Evolutionary conservation across 805 yeast genomes (phyloP).

Genomic region (Vanderwaltozyma yarrowii): DNA sequence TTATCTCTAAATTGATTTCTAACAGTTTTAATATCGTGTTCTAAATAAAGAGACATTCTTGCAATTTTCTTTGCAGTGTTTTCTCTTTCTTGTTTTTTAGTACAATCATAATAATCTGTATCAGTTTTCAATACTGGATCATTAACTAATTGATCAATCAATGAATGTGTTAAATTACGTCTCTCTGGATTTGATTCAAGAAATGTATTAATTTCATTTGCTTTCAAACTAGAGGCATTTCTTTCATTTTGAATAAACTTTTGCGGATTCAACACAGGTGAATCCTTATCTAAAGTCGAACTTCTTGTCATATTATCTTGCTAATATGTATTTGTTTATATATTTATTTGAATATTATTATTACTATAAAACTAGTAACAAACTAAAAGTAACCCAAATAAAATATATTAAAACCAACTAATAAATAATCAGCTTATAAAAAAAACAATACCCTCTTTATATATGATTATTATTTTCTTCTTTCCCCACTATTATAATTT

Average conservation of each 20-base stretch:
- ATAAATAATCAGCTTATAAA: too few species aligned
- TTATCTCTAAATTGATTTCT: slow-evolving; percentile 14
- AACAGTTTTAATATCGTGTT: slow-evolving; percentile 27
- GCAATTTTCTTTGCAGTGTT: slow-evolving; percentile 51
- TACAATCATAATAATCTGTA: slow-evolving; percentile 46
- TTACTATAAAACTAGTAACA: too few species aligned
- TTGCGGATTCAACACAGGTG: slow-evolving; percentile 21
- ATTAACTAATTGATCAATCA: slow-evolving; percentile 50
- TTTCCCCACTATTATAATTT: too few species aligned
- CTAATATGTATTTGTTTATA: neutral
- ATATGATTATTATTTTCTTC: too few species aligned
- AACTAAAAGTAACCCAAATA: neutral
- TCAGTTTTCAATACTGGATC: slow-evolving; percentile 55
- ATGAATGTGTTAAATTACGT: slow-evolving; percentile 36
- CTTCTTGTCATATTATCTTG: slow-evolving; percentile 20
- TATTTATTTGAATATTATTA: neutral
- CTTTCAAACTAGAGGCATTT: slow-evolving; percentile 31
- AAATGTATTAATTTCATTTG: slow-evolving; percentile 43
- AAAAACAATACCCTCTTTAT: too few species aligned
- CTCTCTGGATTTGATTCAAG: slow-evolving; percentile 41
- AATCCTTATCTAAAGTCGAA: slow-evolving; percentile 12
- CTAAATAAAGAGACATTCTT: slow-evolving; percentile 53
- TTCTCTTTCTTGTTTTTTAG: slow-evolving; percentile 48
- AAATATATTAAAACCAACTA: too few species aligned
- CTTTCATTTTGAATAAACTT: slow-evolving; percentile 35